Conservation (phyloP, 2,329 filamentous ascomycete genomes). For the Monosporascus ibericus region DNA sequence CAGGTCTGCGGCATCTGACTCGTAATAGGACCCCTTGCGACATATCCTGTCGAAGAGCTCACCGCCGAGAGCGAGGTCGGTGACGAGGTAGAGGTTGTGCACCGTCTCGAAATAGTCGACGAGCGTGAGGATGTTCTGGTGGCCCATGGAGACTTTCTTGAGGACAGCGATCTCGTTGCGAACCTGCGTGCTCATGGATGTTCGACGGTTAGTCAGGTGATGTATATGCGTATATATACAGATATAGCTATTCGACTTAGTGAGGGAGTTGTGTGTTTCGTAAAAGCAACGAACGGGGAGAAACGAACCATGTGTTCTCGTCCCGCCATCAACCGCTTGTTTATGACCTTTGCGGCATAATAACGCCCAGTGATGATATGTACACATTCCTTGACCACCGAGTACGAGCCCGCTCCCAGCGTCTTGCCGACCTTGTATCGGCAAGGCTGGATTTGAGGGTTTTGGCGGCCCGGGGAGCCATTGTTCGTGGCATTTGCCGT, state of each 20-base stretch:
- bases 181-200: conserved; percentile 47
- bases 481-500: conserved; percentile 17
- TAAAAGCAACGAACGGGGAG: background rate
- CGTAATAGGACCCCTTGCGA: conserved; percentile 96
- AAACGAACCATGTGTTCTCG: conserved; percentile 87
- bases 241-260: conserved; percentile 2
- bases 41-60: conserved; percentile 98
- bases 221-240: conserved; percentile 1
- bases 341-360: conserved; percentile 99
- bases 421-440: conserved; percentile 99
- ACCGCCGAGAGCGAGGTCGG: conserved; percentile 89
- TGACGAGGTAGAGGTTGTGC: conserved; percentile 98
- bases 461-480: conserved; percentile 23
- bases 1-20: conserved; percentile 91
- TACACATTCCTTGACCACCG: conserved; percentile 97
- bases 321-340: conserved; percentile 95
- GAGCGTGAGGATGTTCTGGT: conserved; percentile 94
- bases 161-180: conserved; percentile 97
- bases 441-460: conserved; percentile 80
- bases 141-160: conserved; percentile 97
- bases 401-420: conserved; percentile 92
- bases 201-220: too few species aligned
- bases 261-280: background rate
- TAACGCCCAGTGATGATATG: conserved; percentile 97
- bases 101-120: conserved; percentile 99